These are phyloP conservation scores for Kwoniella sp. DNA, from an alignment of 768 basidiomycete genomes.

Conservation along the genomic window DNA sequence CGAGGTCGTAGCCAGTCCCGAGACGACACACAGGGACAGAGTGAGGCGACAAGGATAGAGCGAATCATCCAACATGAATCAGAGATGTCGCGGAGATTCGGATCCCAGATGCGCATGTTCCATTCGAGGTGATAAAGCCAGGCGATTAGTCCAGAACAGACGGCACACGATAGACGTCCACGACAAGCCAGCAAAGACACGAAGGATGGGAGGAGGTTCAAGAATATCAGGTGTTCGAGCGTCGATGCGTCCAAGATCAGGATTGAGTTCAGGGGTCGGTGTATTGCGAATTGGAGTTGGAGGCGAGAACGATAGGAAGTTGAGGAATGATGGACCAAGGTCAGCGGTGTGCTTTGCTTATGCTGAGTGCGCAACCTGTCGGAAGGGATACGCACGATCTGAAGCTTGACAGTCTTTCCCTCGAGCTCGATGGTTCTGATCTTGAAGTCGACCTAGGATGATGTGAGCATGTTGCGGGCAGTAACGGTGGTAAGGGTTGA, in stretches of 20 bases:
- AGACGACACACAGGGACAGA: not conserved
- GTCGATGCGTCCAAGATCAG: not conserved
- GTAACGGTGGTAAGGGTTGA: too few species aligned
- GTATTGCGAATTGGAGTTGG: too few species aligned
- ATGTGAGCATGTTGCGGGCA: constrained; percentile 1
- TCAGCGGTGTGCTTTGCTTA: constrained; percentile 12
- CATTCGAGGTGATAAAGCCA: too few species aligned
- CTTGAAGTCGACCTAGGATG: constrained; percentile 49
- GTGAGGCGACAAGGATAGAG: not conserved
- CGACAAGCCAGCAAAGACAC: not conserved
- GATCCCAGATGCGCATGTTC: too few species aligned
- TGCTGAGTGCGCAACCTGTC: constrained; percentile 17
- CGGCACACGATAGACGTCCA: not conserved
- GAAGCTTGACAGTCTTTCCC: constrained; percentile 95
- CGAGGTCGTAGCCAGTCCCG: not conserved
- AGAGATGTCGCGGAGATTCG: not conserved
- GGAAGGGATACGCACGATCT: constrained; percentile 67
- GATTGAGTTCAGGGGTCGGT: too few species aligned
- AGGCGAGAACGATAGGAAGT: not conserved
- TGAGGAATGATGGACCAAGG: constrained; percentile 2
- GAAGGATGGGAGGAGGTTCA: too few species aligned
- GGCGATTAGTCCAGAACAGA: not conserved
- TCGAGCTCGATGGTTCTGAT: constrained; percentile 98
- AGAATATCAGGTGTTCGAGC: too few species aligned
- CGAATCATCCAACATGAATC: not conserved